A percentile compares a stretch with the other conserved stretches of the same genome.
phyloP scores from a whole-genome alignment of 2,329 filamentous ascomycete species.

The Diaporthe nobilis region DNA sequence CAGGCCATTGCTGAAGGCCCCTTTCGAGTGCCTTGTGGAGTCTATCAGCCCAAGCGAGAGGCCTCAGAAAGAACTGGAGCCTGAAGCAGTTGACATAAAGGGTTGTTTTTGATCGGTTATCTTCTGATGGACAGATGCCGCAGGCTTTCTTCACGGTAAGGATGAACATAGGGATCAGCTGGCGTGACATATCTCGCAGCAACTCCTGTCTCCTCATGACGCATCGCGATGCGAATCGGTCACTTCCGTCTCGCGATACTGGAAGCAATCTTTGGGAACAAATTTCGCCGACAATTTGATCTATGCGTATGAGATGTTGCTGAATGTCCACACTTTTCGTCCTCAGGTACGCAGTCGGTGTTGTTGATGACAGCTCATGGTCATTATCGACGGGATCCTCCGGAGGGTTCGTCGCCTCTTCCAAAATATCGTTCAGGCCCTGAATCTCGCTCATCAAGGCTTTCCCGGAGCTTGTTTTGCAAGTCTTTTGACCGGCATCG shows the following conservation, averaged over 20 bases:
- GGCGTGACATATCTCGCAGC: conserved; percentile 29
- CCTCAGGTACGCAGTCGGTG: conserved; percentile 21
- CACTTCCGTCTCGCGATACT: neutral
- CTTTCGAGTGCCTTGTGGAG: conserved; percentile 18
- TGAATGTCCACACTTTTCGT: conserved; percentile 1
- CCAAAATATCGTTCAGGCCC: conserved; percentile 28
- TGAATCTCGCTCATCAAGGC: conserved; percentile 1
- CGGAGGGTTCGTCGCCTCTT: neutral
- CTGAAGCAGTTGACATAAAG: conserved; percentile 34
- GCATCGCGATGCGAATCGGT: neutral
- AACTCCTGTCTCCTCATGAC: neutral
- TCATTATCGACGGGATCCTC: neutral
- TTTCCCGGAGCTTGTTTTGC: conserved; percentile 7
- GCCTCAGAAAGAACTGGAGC: conserved; percentile 37
- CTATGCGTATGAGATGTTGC: conserved; percentile 15
- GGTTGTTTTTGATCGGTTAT: neutral
- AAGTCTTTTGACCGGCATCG: neutral
- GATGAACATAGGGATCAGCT: conserved; percentile 40
- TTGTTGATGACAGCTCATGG: neutral
- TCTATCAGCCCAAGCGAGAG: conserved; percentile 32
- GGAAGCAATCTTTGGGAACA: conserved; percentile 6
- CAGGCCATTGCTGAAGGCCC: conserved; percentile 30
- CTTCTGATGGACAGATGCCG: conserved; percentile 15
- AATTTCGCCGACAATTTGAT: conserved; percentile 24
- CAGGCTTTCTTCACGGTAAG: conserved; percentile 27